Evolutionary conservation across 208 protist species (phyloP).

Genomic region (Trichomonas gallinae): DNA sequence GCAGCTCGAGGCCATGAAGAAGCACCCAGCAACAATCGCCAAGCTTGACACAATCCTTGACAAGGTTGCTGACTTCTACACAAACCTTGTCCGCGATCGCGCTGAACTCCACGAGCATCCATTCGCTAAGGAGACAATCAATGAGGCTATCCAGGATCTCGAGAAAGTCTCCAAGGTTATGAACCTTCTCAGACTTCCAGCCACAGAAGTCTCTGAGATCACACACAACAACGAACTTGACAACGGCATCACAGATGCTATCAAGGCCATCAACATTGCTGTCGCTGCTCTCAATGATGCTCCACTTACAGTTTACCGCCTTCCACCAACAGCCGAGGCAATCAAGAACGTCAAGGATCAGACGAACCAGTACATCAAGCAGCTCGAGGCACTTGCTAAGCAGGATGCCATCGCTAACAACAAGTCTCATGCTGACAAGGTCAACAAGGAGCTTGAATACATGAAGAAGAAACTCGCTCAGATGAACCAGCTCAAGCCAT

Average conservation of each 20-base stretch:
- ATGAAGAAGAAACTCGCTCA: not conserved
- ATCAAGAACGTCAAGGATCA: not conserved
- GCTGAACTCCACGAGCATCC: not conserved
- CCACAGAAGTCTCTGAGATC: not conserved
- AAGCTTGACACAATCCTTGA: not conserved
- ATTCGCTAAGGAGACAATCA: not conserved
- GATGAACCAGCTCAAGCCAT: not conserved
- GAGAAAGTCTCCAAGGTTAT: not conserved
- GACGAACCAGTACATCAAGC: not conserved
- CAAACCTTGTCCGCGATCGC: not conserved
- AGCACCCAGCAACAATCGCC: not conserved
- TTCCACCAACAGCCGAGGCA: not conserved
- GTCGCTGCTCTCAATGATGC: not conserved
- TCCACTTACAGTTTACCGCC: not conserved
- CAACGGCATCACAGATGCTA: not conserved
- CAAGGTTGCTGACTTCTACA: not conserved
- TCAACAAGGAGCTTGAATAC: not conserved
- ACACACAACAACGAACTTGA: not conserved
- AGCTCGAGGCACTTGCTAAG: not conserved
- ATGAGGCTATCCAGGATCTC: not conserved
- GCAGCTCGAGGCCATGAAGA: not conserved
- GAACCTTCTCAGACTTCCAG: not conserved
- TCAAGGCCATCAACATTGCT: not conserved
- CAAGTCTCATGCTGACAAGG: not conserved
- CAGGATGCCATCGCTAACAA: not conserved